Conservation (phyloP, 805 yeast species). For the Clavispora asparagi region DNA sequence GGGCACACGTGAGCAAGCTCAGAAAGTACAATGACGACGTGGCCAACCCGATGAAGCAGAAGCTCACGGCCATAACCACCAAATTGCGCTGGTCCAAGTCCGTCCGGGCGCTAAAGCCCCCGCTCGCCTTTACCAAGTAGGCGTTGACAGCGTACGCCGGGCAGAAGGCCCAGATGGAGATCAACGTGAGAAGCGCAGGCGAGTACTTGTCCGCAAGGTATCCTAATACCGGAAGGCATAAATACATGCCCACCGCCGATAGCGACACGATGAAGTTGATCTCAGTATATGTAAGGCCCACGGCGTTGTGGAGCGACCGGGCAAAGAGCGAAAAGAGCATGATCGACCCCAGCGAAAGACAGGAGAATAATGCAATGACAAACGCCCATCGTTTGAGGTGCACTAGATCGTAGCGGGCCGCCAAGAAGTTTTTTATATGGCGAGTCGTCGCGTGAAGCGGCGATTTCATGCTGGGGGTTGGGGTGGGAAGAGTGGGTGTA, state of each 20-base stretch:
- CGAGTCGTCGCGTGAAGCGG: conserved; percentile 29
- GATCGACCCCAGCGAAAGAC: conserved; percentile 79
- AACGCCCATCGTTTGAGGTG: conserved; percentile 50
- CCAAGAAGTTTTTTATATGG: conserved; percentile 40
- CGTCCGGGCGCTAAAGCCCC: neutral
- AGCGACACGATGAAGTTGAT: conserved; percentile 70
- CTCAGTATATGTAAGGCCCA: conserved; percentile 58
- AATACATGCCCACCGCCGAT: conserved; percentile 76
- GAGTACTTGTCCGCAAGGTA: conserved; percentile 82
- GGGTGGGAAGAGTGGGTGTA: neutral
- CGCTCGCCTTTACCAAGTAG: conserved; percentile 13
- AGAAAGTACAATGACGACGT: conserved; percentile 71
- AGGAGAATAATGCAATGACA: conserved; percentile 50
- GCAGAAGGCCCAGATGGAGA: conserved; percentile 55
- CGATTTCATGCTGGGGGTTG: conserved; percentile 2
- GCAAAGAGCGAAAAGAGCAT: conserved; percentile 78
- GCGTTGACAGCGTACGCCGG: conserved; percentile 58
- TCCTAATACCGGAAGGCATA: conserved; percentile 79
- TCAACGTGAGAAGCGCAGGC: conserved; percentile 61
- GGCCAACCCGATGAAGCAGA: conserved; percentile 61
- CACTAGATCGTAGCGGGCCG: conserved; percentile 35
- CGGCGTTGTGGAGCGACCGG: conserved; percentile 53
- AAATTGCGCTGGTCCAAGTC: conserved; percentile 31
- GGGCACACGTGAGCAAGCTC: conserved; percentile 74
- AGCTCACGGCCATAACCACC: conserved; percentile 41